A percentile compares a stretch with the other conserved stretches of the same genome.
phyloP scores from a whole-genome alignment of 2,329 filamentous ascomycete species.

The Pestalotiopsis sp. region DNA sequence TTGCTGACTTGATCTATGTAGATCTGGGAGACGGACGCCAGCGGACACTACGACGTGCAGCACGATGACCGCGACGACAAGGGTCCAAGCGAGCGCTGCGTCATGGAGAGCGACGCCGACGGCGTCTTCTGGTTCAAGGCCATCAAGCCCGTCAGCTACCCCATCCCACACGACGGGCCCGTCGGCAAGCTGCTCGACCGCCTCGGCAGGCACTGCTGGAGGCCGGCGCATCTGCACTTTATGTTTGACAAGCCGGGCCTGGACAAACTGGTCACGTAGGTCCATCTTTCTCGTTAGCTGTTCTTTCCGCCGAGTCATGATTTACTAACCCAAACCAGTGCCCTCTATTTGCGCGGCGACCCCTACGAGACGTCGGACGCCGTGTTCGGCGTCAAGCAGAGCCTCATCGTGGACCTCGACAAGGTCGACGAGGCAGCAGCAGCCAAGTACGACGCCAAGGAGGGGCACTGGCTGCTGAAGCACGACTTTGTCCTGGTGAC shows the following conservation, averaged over 20 bases:
- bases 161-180: conserved; percentile 82
- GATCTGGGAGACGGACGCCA: conserved; percentile 82
- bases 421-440: conserved; percentile 56
- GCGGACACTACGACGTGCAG: conserved; percentile 84
- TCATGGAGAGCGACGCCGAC: conserved; percentile 69
- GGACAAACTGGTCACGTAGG: conserved; percentile 82
- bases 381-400: conserved; percentile 86
- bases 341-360: conserved; percentile 76
- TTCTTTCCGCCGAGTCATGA: background rate
- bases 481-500: conserved; percentile 81
- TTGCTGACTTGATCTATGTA: too few species aligned
- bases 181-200: conserved; percentile 71
- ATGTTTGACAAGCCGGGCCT: conserved; percentile 83
- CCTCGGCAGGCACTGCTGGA: conserved; percentile 74
- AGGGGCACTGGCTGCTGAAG: conserved; percentile 64
- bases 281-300: conserved; percentile 26
- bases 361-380: conserved; percentile 83
- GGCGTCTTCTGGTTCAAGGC: conserved; percentile 85
- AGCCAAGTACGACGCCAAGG: conserved; percentile 63
- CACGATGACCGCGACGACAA: conserved; percentile 57
- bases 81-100: conserved; percentile 71
- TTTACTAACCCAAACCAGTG: conserved; percentile 45
- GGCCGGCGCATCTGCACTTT: conserved; percentile 83
- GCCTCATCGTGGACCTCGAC: conserved; percentile 67
- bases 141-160: conserved; percentile 83